A percentile compares a stretch with the other conserved stretches of the same genome.
These are phyloP conservation scores for Linderniella brevidens DNA, from an alignment of 257 asterid species.

Conservation along the genomic window DNA sequence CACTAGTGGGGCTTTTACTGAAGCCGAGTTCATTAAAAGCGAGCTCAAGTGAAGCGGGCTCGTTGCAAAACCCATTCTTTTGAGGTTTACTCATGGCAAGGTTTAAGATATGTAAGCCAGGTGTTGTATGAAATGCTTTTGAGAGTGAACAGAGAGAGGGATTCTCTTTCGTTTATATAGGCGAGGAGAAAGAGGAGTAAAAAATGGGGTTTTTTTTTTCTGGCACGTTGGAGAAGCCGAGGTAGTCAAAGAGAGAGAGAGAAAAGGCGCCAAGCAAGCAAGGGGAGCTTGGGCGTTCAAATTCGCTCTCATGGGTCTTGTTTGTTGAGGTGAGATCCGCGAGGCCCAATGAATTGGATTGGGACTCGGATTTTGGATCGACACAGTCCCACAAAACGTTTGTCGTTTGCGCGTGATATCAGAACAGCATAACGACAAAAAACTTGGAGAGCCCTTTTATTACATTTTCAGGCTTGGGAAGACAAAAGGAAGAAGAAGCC, in stretches of 20 bases:
- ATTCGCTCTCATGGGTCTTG: constrained; percentile 37
- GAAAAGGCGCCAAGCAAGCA: constrained; percentile 31
- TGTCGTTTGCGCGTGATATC: too few species aligned
- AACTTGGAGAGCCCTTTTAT: too few species aligned
- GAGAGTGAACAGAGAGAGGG: constrained; percentile 9
- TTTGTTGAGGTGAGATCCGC: constrained; percentile 12
- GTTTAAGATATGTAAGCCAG: neutral
- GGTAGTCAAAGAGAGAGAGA: constrained; percentile 74
- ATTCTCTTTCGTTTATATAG: constrained; percentile 1
- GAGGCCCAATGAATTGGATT: constrained; percentile 32
- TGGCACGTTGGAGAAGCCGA: constrained; percentile 37
- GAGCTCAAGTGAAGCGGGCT: constrained; percentile 21
- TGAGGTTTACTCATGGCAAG: constrained; percentile 29
- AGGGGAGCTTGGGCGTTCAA: constrained; percentile 36
- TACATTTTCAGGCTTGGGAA: too few species aligned
- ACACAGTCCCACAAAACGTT: too few species aligned
- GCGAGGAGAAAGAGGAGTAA: constrained; percentile 37
- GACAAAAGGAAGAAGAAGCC: too few species aligned
- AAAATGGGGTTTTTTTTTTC: constrained; percentile 28
- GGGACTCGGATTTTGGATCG: too few species aligned
- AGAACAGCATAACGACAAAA: too few species aligned
- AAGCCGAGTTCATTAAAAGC: constrained; percentile 32
- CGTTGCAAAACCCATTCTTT: constrained; percentile 12
- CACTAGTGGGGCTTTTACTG: neutral
- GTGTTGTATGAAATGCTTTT: constrained; percentile 40